Evolutionary conservation across 176 grass and related monocot species (phyloP).

Genomic region (Bromus sterilis): DNA sequence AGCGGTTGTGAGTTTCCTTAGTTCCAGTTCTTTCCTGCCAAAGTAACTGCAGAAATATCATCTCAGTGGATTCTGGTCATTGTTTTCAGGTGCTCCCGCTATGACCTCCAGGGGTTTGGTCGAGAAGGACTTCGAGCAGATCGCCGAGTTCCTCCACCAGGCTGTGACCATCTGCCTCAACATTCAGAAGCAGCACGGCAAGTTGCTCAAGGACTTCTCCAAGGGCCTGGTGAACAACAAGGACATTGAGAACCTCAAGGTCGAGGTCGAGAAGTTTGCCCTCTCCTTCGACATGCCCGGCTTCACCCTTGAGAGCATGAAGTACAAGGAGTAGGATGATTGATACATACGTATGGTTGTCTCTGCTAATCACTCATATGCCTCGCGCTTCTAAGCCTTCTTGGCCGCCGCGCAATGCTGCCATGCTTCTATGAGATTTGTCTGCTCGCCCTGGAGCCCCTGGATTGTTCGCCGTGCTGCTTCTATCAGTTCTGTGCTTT

Average conservation of each 20-base stretch:
- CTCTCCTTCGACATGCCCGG: constrained; percentile 93
- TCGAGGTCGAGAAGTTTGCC: constrained; percentile 71
- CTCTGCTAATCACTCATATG: not conserved
- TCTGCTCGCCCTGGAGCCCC: not conserved
- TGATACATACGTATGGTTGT: not conserved
- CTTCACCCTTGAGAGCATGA: constrained; percentile 74
- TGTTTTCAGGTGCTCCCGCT: constrained; percentile 59
- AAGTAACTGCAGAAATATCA: not conserved
- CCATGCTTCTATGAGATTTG: constrained; percentile 7
- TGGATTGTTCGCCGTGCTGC: no score
- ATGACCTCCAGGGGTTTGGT: constrained; percentile 89
- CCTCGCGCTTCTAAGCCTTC: not conserved
- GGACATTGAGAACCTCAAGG: constrained; percentile 66
- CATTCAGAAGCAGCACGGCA: constrained; percentile 85
- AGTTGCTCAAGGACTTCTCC: constrained; percentile 88
- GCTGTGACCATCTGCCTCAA: constrained; percentile 79
- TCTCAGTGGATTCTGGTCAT: not conserved
- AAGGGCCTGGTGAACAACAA: constrained; percentile 80
- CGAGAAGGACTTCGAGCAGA: constrained; percentile 96
- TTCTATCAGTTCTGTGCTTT: no score
- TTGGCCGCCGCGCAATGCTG: not conserved
- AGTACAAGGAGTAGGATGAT: constrained; percentile 68
- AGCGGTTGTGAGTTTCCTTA: not conserved
- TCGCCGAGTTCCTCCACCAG: constrained; percentile 93
- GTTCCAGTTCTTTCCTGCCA: not conserved